Percentiles rank a stretch among this genome's conserved stretches.
These are phyloP conservation scores for Backusella morwellensis DNA, from an alignment of 192 early-diverging fungal species.

Conservation along the genomic window DNA sequence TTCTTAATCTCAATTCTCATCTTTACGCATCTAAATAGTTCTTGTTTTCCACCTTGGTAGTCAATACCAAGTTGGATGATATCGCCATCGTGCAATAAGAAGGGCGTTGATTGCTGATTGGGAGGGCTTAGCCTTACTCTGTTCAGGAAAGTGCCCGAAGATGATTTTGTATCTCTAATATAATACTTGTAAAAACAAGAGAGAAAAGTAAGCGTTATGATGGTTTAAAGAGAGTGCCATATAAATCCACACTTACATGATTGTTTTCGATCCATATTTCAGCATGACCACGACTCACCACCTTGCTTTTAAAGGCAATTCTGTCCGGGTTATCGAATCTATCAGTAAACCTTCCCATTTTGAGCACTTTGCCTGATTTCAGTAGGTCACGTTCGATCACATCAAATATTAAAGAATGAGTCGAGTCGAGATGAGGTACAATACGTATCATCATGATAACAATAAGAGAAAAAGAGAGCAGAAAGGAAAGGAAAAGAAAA, in stretches of 20 bases:
- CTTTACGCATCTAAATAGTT: slow-evolving; percentile 92
- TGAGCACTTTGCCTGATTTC: slow-evolving; percentile 21
- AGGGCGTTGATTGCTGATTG: slow-evolving; percentile 79
- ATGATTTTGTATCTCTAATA: slow-evolving; percentile 93
- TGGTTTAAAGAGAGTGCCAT: too few relatives aligned
- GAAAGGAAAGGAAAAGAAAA: neutral
- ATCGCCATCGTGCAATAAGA: slow-evolving; percentile 84
- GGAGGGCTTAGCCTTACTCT: slow-evolving; percentile 89
- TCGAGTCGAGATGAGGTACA: slow-evolving; percentile 53
- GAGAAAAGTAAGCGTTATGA: neutral
- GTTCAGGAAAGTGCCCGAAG: slow-evolving; percentile 98
- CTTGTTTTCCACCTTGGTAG: slow-evolving; percentile 89
- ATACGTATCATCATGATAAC: slow-evolving; percentile 38
- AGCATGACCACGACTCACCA: slow-evolving; percentile 82
- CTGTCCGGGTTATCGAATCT: slow-evolving; percentile 46
- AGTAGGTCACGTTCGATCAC: slow-evolving; percentile 46
- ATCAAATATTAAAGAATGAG: slow-evolving; percentile 51
- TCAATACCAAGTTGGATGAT: slow-evolving; percentile 96
- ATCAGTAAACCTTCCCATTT: slow-evolving; percentile 40
- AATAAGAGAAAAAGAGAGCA: neutral
- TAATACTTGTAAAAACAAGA: neutral
- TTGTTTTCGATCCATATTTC: slow-evolving; percentile 83
- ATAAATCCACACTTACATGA: slow-evolving; percentile 16
- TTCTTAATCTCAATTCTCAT: slow-evolving; percentile 78
- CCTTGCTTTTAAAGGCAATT: slow-evolving; percentile 77